A percentile compares a stretch with the other conserved stretches of the same genome.
phyloP scores from a whole-genome alignment of 306 rosid species.

The Quercus gilva region DNA sequence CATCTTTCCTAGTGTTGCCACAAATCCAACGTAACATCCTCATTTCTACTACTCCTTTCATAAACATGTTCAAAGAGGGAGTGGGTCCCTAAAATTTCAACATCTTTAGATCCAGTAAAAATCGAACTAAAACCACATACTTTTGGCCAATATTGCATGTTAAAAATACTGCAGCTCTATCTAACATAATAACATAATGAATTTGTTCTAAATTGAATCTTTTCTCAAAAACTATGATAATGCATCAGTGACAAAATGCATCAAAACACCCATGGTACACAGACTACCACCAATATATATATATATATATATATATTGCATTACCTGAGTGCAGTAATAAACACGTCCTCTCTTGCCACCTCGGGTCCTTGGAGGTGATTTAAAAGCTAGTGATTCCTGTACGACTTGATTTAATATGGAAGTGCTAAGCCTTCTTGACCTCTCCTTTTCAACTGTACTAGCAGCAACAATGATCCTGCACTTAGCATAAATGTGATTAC shows the following conservation, averaged over 20 bases:
- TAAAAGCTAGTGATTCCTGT: slow-evolving; percentile 85
- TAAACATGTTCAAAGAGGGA: neutral
- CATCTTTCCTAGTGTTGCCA: neutral
- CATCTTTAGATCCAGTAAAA: neutral
- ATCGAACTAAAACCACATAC: neutral
- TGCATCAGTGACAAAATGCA: slow-evolving; percentile 3
- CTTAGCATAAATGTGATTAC: slow-evolving; percentile 18
- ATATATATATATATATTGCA: neutral
- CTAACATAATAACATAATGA: neutral
- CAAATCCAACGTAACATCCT: neutral
- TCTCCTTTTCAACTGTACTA: slow-evolving; percentile 82
- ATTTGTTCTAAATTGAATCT: neutral
- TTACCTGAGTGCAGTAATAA: slow-evolving; percentile 96
- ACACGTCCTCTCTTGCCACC: slow-evolving; percentile 95
- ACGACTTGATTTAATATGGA: slow-evolving; percentile 85
- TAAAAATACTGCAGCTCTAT: neutral
- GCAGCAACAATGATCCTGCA: slow-evolving; percentile 85
- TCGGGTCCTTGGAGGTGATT: slow-evolving; percentile 91
- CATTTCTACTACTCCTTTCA: neutral
- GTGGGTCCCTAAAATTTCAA: neutral
- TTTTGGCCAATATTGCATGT: neutral
- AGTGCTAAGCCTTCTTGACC: slow-evolving; percentile 89
- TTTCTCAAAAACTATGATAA: neutral
- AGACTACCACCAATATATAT: neutral
- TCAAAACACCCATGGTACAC: slow-evolving; percentile 6